These are phyloP conservation scores for Cotoneaster glaucophyllus DNA, from an alignment of 306 rosid genomes.

Conservation along the genomic window DNA sequence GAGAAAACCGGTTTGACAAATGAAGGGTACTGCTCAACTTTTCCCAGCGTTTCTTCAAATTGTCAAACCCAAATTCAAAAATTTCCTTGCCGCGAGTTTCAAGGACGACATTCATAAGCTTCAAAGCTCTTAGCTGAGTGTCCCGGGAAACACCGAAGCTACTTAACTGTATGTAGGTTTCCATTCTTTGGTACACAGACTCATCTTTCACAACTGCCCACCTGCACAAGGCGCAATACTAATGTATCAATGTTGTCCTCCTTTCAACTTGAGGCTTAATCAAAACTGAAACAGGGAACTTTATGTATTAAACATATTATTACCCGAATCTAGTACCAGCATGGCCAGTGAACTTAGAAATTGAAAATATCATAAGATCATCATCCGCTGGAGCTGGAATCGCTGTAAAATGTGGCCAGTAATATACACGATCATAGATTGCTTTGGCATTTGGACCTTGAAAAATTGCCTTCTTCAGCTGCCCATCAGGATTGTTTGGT, in stretches of 20 bases:
- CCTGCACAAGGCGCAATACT: constrained; percentile 10
- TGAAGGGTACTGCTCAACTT: constrained; percentile 18
- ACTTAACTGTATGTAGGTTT: neutral
- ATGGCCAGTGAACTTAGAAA: constrained; percentile 54
- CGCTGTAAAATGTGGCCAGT: constrained; percentile 56
- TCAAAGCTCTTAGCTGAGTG: constrained; percentile 38
- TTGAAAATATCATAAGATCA: constrained; percentile 38
- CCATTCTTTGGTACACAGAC: constrained; percentile 34
- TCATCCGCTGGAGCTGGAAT: constrained; percentile 44
- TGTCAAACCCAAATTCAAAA: constrained; percentile 32
- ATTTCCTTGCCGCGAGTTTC: constrained; percentile 22
- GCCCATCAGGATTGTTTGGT: constrained; percentile 61
- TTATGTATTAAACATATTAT: no score
- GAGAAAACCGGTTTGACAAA: constrained; percentile 37
- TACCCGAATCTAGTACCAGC: constrained; percentile 50
- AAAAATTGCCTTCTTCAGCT: constrained; percentile 19
- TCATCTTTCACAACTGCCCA: constrained; percentile 53
- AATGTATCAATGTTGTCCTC: neutral
- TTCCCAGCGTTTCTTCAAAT: constrained; percentile 32
- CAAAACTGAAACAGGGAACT: no score
- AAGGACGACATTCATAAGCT: constrained; percentile 28
- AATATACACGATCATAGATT: constrained; percentile 39
- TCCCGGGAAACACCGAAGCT: constrained; percentile 41
- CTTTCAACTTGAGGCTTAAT: no score
- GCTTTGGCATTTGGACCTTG: constrained; percentile 24